phyloP scores from a whole-genome alignment of 1,284 basidiomycete species.

The Stereum hirsutum region DNA sequence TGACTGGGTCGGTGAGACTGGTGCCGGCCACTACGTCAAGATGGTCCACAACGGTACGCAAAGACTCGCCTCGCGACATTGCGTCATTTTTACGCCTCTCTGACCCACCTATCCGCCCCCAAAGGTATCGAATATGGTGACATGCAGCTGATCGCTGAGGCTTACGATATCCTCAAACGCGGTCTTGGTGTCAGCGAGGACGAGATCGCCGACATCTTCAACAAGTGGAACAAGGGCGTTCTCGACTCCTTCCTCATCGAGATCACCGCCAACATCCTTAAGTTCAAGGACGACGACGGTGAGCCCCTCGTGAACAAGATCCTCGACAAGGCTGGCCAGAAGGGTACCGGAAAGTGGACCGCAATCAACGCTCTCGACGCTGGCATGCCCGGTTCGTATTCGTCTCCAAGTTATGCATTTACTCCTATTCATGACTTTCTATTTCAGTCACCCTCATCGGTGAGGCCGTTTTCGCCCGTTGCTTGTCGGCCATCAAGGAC shows the following conservation, averaged over 20 bases:
- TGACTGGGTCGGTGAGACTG: slow-evolving; percentile 98
- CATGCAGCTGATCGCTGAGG: slow-evolving; percentile 99
- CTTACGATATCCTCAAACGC: slow-evolving; percentile 96
- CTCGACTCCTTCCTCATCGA: slow-evolving; percentile 99
- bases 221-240: slow-evolving; percentile 96
- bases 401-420: not conserved
- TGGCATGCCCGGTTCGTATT: slow-evolving; percentile 71
- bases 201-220: slow-evolving; percentile 88
- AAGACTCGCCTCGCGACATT: slow-evolving; percentile 2
- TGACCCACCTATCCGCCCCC: slow-evolving; percentile 8
- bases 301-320: slow-evolving; percentile 89
- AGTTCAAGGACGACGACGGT: slow-evolving; percentile 95
- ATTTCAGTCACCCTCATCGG: slow-evolving; percentile 90
- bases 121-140: slow-evolving; percentile 98
- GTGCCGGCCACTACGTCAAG: slow-evolving; percentile 94
- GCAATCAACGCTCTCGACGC: slow-evolving; percentile 97
- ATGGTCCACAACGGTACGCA: slow-evolving; percentile 95
- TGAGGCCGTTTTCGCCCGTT: slow-evolving; percentile 98
- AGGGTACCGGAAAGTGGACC: slow-evolving; percentile 99
- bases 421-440: not conserved
- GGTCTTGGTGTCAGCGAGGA: slow-evolving; percentile 80
- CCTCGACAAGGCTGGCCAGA: slow-evolving; percentile 94
- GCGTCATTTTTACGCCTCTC: slow-evolving; percentile 10
- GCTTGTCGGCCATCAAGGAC: slow-evolving; percentile 95
- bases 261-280: slow-evolving; percentile 93